These are phyloP conservation scores for Mycosarcoma maydis DNA, from an alignment of 1,284 basidiomycete genomes.

Conservation along the genomic window DNA sequence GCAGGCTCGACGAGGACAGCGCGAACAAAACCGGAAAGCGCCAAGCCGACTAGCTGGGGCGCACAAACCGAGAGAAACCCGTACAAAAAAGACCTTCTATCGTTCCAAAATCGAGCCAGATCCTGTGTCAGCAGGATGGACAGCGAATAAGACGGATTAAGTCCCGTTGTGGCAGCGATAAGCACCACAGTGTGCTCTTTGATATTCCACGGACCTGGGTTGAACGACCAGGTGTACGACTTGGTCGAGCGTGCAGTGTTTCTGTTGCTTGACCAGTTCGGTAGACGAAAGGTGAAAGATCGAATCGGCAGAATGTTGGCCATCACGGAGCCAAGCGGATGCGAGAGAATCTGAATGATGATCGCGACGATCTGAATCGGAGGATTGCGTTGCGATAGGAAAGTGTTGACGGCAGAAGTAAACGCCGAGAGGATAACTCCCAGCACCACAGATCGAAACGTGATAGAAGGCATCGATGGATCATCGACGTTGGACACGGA, in stretches of 20 bases:
- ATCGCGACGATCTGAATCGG: slow-evolving; percentile 52
- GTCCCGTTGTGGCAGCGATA: slow-evolving; percentile 35
- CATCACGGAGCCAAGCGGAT: slow-evolving; percentile 50
- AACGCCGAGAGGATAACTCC: slow-evolving; percentile 51
- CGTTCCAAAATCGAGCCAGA: slow-evolving; percentile 65
- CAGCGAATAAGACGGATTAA: slow-evolving; percentile 68
- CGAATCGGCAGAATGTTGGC: slow-evolving; percentile 48
- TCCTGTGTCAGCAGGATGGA: slow-evolving; percentile 71
- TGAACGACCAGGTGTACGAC: slow-evolving; percentile 36
- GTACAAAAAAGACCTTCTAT: slow-evolving; percentile 65
- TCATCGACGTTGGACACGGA: slow-evolving; percentile 63
- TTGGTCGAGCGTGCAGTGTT: not conserved
- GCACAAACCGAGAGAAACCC: slow-evolving; percentile 68
- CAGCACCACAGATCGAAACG: slow-evolving; percentile 56
- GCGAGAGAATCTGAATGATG: slow-evolving; percentile 50
- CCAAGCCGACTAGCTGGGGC: slow-evolving; percentile 68
- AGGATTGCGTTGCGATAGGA: slow-evolving; percentile 58
- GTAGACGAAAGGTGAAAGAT: slow-evolving; percentile 22
- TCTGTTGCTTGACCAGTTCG: not conserved
- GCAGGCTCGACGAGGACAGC: slow-evolving; percentile 55
- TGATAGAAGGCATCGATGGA: slow-evolving; percentile 54
- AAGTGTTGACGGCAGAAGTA: slow-evolving; percentile 54
- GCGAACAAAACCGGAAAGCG: slow-evolving; percentile 49
- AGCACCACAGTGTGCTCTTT: slow-evolving; percentile 62
- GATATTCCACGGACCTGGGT: slow-evolving; percentile 61